A percentile compares a stretch with the other conserved stretches of the same genome.
These are phyloP conservation scores for Yarrowia phangngaensis DNA, from an alignment of 805 yeast species.

Conservation along the genomic window DNA sequence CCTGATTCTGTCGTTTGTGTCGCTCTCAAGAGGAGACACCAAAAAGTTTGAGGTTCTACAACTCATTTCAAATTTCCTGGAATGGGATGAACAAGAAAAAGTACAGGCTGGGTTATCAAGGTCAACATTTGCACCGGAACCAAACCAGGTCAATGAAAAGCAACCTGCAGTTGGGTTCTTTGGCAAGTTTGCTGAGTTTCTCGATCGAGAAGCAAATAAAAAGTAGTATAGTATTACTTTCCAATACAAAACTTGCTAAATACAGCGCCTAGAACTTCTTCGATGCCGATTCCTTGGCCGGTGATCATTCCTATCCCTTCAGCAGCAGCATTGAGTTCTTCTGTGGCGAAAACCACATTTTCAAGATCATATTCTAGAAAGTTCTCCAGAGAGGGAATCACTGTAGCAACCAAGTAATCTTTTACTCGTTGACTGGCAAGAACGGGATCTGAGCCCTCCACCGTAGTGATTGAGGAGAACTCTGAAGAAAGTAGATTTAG, in stretches of 20 bases:
- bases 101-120: conserved; percentile 38
- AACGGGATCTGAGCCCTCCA: conserved; percentile 52
- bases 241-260: conserved; percentile 94
- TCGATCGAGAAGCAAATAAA: conserved; percentile 35
- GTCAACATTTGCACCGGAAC: conserved; percentile 24
- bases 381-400: conserved; percentile 66
- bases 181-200: conserved; percentile 41
- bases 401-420: conserved; percentile 72
- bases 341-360: conserved; percentile 78
- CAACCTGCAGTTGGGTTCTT: conserved; percentile 37
- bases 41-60: conserved; percentile 90
- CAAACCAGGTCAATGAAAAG: conserved; percentile 21
- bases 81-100: conserved; percentile 70
- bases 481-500: conserved; percentile 42
- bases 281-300: conserved; percentile 82
- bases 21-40: conserved; percentile 86
- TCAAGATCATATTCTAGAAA: conserved; percentile 46
- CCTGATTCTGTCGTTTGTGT: conserved; percentile 75
- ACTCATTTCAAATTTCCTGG: conserved; percentile 73
- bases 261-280: conserved; percentile 85
- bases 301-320: conserved; percentile 91
- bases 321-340: conserved; percentile 65
- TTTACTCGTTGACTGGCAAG: conserved; percentile 69
- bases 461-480: conserved; percentile 51
- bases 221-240: conserved; percentile 47